phyloP scores from a whole-genome alignment of 2,329 filamentous ascomycete species.

The Atkinsonella hypoxylon region DNA sequence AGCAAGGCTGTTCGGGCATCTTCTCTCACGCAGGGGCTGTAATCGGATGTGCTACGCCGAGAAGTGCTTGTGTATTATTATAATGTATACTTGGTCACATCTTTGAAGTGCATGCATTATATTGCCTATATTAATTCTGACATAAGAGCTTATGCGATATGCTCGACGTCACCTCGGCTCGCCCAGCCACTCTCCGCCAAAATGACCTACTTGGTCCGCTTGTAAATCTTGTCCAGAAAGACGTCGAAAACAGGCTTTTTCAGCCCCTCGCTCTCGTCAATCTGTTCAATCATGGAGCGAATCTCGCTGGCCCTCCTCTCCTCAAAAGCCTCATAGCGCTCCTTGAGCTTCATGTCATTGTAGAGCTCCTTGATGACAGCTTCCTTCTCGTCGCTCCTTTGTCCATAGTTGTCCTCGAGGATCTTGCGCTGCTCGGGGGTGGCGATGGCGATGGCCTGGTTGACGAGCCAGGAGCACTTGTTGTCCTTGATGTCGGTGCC shows the following conservation, averaged over 20 bases:
- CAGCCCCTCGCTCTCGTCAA: conserved; percentile 79
- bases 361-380: conserved; percentile 80
- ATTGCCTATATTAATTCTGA: no score
- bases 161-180: no score
- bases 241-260: conserved; percentile 84
- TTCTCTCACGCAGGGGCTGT: no score
- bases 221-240: conserved; percentile 96
- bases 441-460: conserved; percentile 74
- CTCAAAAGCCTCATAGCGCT: conserved; percentile 80
- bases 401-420: conserved; percentile 87
- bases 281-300: conserved; percentile 56
- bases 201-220: conserved; percentile 88
- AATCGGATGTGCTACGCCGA: no score
- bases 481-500: conserved; percentile 99
- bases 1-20: no score
- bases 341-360: conserved; percentile 71
- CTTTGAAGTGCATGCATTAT: no score
- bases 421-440: conserved; percentile 77
- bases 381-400: conserved; percentile 77
- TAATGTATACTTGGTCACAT: no score
- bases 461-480: conserved; percentile 98
- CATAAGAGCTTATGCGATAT: no score
- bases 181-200: background rate
- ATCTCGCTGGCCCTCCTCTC: conserved; percentile 76
- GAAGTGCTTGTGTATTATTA: no score